Percentiles rank a stretch among this genome's conserved stretches.
Evolutionary conservation across 106 monocot species (phyloP).

Genomic region (Dioscorea zingiberensis): DNA sequence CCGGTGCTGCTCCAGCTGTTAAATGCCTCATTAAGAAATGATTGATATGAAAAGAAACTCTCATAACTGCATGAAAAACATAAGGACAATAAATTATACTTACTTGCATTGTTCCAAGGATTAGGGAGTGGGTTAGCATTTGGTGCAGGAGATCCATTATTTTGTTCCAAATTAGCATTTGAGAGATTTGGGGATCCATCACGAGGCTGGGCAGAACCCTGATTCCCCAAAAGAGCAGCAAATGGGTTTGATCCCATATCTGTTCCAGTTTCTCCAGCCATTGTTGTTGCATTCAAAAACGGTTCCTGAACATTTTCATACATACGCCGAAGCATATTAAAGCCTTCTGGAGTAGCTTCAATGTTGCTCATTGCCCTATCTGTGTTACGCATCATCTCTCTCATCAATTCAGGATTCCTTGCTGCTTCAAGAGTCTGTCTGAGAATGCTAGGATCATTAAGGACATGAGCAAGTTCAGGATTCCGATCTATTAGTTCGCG

Average conservation of each 20-base stretch:
- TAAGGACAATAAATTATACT: constrained; percentile 1
- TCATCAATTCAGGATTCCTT: constrained; percentile 95
- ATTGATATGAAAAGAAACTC: too few species aligned
- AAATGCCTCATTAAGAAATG: background rate
- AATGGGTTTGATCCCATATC: constrained; percentile 65
- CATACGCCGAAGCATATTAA: constrained; percentile 96
- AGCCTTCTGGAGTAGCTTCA: constrained; percentile 94
- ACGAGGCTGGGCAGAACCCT: constrained; percentile 30
- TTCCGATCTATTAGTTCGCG: constrained; percentile 87
- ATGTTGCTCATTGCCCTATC: constrained; percentile 99
- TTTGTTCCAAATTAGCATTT: constrained; percentile 35
- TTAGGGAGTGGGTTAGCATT: constrained; percentile 93
- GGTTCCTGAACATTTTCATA: constrained; percentile 97
- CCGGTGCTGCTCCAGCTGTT: constrained; percentile 43
- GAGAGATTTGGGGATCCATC: constrained; percentile 43
- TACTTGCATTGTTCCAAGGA: constrained; percentile 71
- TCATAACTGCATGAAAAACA: too few species aligned
- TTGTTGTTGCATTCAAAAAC: constrained; percentile 85
- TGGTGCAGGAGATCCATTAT: constrained; percentile 60
- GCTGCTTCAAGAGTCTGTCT: constrained; percentile 91
- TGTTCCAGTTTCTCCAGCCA: constrained; percentile 52
- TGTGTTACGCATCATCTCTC: constrained; percentile 98
- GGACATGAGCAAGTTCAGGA: constrained; percentile 89
- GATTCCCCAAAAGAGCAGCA: constrained; percentile 72
- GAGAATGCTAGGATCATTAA: constrained; percentile 82